These are phyloP conservation scores for Madurella fahalii DNA, from an alignment of 2,329 filamentous ascomycete genomes.

Conservation along the genomic window DNA sequence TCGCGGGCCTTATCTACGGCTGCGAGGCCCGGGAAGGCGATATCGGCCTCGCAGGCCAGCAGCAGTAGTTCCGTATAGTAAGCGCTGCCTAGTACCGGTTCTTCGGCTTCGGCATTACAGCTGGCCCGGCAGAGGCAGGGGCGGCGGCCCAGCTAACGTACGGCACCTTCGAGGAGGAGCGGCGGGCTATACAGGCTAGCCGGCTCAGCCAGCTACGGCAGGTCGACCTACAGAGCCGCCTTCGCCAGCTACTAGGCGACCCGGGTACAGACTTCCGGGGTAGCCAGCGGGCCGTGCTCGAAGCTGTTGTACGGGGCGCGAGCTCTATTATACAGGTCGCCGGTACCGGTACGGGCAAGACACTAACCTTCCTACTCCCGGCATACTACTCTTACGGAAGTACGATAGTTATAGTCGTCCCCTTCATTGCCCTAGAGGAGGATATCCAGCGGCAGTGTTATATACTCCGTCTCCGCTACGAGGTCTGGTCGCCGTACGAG, in stretches of 20 bases:
- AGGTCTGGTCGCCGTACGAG: neutral
- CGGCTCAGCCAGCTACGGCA: too few species aligned
- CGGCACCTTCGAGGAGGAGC: too few species aligned
- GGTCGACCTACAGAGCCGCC: neutral
- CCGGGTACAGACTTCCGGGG: slow-evolving; percentile 3
- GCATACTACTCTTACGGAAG: neutral
- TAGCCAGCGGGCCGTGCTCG: slow-evolving; percentile 12
- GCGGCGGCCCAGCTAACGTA: too few species aligned
- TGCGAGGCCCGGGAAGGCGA: too few species aligned
- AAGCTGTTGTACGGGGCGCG: slow-evolving; percentile 4
- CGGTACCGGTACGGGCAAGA: slow-evolving; percentile 19
- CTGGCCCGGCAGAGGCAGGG: too few species aligned
- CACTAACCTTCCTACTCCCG: slow-evolving; percentile 20
- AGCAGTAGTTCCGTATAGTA: too few species aligned
- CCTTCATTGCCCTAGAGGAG: neutral
- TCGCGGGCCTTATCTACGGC: too few species aligned
- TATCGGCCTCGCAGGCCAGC: too few species aligned
- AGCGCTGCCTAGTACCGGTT: too few species aligned
- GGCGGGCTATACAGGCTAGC: too few species aligned
- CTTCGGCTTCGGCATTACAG: too few species aligned
- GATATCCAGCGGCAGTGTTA: slow-evolving; percentile 2
- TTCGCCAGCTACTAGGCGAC: slow-evolving; percentile 14
- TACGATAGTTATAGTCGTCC: slow-evolving; percentile 2
- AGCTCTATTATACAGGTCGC: slow-evolving; percentile 16
- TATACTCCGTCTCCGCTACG: neutral